Percentiles rank a stretch among this genome's conserved stretches.
Conservation (phyloP, 2,329 filamentous ascomycete genomes). For the Verticillium zaregamsianum region DNA sequence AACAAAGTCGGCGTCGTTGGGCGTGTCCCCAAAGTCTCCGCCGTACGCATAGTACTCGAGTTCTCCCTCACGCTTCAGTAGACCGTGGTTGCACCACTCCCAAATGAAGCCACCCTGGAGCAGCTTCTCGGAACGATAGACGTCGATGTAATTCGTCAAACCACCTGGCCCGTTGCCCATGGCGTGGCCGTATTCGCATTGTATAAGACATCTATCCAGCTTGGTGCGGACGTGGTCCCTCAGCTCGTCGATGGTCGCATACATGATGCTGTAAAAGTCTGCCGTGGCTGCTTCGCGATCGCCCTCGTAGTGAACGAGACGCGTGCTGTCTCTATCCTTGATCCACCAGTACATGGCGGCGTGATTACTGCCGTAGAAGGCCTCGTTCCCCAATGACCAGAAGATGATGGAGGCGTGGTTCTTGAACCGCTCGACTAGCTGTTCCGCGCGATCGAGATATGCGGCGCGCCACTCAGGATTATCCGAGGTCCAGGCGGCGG, state of each 20-base stretch:
- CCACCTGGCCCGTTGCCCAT: conserved; percentile 71
- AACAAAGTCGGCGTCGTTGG: conserved; percentile 56
- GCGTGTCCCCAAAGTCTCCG: conserved; percentile 57
- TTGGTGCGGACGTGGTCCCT: conserved; percentile 18
- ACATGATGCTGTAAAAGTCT: conserved; percentile 65
- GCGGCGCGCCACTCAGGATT: conserved; percentile 58
- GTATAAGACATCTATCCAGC: conserved; percentile 18
- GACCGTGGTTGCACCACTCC: conserved; percentile 59
- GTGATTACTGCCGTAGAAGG: conserved; percentile 66
- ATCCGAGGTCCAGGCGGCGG: conserved; percentile 46
- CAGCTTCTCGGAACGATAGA: conserved; percentile 48
- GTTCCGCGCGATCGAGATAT: conserved; percentile 62
- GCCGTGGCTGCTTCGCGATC: conserved; percentile 53
- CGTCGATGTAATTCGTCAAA: conserved; percentile 63
- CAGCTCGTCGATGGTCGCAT: conserved; percentile 39
- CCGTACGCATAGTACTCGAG: conserved; percentile 52
- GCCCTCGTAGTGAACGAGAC: conserved; percentile 62
- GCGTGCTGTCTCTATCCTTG: conserved; percentile 48
- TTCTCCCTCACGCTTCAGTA: conserved; percentile 35
- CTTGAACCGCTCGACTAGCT: conserved; percentile 55
- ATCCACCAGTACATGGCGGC: conserved; percentile 63
- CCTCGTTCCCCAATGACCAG: conserved; percentile 70
- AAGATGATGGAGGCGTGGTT: conserved; percentile 63
- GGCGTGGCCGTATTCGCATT: conserved; percentile 53
- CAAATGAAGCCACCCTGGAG: conserved; percentile 61